Evolutionary conservation across 2,329 filamentous ascomycete species (phyloP), one percentile per base, ranked within the genome.

Genomic region (Bipolaris victoriae): DNA sequence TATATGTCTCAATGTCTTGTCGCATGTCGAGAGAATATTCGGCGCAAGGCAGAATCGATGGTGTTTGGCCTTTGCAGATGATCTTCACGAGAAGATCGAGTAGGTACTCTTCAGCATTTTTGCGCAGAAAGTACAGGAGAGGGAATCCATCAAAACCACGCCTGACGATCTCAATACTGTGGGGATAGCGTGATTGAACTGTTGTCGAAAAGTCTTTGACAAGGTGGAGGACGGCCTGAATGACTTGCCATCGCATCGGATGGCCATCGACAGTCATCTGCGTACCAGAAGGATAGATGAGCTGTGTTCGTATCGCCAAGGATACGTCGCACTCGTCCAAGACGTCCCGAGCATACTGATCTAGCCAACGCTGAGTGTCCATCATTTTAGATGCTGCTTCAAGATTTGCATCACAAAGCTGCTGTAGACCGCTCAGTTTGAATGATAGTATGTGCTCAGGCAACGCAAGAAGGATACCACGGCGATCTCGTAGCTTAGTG

Each of bases 361-460:
- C 75, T 5, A 90, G 67, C 77, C 82, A 85, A 0, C 69, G 56
- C 26, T 88, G 84, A 0, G 80, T 78, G 0, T 72, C 68, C 2
- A 88, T 74, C 80, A 90, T 84, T 1, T 62, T 65, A 0, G 62
- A 67, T 0, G 83, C 82, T 33, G 82, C 74, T 0, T 69, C 50
- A 0, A 78, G 52, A 2, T 79, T 72, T 1, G 72, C 70, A 45
- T 88, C 83, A 0, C 81, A 79, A 0, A 89, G 68, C 1, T 80
- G 79, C 61, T 90, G 86, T 0, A 85, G 66, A 0, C 85, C 86
- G 57, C 85, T 86, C 1, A 90, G 76, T 64, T 83, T 84, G 70
- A 88, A 89, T 0, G 88, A 90, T 5, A 90, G 74, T 0, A 87
- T 76, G 58, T 90, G 85, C 52, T 90, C 88, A 0, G 88, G 88